Evolutionary conservation across 1,284 basidiomycete genomes (phyloP), one percentile per base, ranked within the genome.

Genomic region (Heterobasidion irregulare): DNA sequence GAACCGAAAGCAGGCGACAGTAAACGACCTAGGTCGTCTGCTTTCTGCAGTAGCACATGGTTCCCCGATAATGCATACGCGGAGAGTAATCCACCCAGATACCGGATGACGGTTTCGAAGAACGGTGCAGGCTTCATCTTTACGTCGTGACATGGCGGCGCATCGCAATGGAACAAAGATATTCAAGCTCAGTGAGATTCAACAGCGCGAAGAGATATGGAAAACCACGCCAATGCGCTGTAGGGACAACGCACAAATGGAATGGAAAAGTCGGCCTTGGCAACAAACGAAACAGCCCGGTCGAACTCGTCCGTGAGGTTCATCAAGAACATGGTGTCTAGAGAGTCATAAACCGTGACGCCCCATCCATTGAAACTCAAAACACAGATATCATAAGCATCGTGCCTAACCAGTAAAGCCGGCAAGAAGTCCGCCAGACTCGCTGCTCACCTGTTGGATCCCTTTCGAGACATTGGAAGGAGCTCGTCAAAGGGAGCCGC

Each of bases 91-190:
- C 92, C 91, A 10, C 92, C 93, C 3, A 96, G 77, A 68, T 94
- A 94, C 26, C 93, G 81, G 56, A 95, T 96, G 19, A 84, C 79
- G 0, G 91, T 94, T 69, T 96, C 93, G 61, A 95, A 95, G 60
- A 85, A 88, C 0, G 85, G 82, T 0, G 75, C 77, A 38, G 66
- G 61, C 55, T 67, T 66, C 58, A 64, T 60, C 71, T 75, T 46
- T n/a, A 5, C 19, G 16, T 26, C 26, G 8, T n/a, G 7, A n/a
- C 12, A 12, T 41, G 38, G 38, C 38, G 8, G 38, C 1, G 26
- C 26, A 5, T 26, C 26, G 26, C 6, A 26, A 26, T 5, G 26
- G 4, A 26, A 26, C 26, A 26, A 26, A 26, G 1, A 26, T 26
- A 26, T 4, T 26, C 26, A 26, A 26, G 26, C 26, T 26, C 26